A percentile compares a stretch with the other conserved stretches of the same genome.
These are phyloP conservation scores for Dactylis glomerata DNA, from an alignment of 176 grass and related monocot genomes.

Conservation along the genomic window DNA sequence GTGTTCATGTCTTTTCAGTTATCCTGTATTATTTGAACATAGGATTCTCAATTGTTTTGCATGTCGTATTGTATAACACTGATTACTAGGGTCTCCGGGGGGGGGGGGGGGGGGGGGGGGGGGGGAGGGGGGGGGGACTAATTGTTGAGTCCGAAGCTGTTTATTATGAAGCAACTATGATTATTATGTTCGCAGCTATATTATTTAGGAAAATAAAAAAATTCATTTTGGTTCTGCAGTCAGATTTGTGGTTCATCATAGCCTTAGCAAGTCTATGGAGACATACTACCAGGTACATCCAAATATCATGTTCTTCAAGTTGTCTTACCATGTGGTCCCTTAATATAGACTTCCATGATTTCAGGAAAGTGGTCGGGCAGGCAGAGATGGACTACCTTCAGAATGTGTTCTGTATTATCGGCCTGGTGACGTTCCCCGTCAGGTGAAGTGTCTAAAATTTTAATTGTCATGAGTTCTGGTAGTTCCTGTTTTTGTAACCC, in stretches of 20 bases:
- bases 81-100: not conserved
- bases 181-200: not conserved
- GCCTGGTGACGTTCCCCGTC: conserved; percentile 72
- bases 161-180: conserved; percentile 16
- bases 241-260: conserved; percentile 96
- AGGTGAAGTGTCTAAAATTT: conserved; percentile 43
- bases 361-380: conserved; percentile 88
- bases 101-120: not conserved
- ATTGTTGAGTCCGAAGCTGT: not conserved
- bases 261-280: conserved; percentile 97
- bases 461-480: not conserved
- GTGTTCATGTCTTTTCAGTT: not conserved
- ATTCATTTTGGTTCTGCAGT: conserved; percentile 48
- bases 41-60: conserved; percentile 10
- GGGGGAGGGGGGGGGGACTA: not conserved
- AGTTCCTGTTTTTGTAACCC: conserved; percentile 20
- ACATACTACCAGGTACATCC: conserved; percentile 87
- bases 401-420: conserved; percentile 90
- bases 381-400: conserved; percentile 86
- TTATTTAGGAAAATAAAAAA: conserved; percentile 15
- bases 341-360: conserved; percentile 19
- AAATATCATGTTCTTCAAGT: not conserved
- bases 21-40: conserved; percentile 12
- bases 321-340: not conserved
- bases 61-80: not conserved